Evolutionary conservation across 73 alveolate species (phyloP), one percentile per base, ranked within the genome.

Genomic region (Effrenium voratum): DNA sequence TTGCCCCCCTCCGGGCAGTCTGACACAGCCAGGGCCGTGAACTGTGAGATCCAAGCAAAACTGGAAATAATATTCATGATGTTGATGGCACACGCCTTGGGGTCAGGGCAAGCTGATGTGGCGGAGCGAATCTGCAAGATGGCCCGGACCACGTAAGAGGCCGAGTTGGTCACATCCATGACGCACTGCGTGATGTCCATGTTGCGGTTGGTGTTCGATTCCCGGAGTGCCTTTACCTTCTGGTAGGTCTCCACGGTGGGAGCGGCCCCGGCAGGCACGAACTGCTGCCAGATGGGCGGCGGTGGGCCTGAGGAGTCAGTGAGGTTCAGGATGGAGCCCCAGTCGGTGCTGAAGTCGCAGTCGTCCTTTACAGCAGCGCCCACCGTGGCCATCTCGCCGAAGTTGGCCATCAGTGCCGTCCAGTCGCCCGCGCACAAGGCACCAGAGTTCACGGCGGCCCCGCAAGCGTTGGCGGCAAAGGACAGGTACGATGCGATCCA

Each of bases 381-480:
- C 57, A 41, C 86, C 40, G 86, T 82, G 57, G 93, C 93, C 40
- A 82, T 82, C 93, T 82, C 93, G 3, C 93, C 93, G 76, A 82
- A 82, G 93, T 82, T 82, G 76, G 93, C 93, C 73, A 50, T 82
- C n/a, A 82, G 57, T 3, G 93, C 93, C 43, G 93, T 82, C 50
- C 36, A 82, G 57, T 82, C 93, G 22, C 93, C 93, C 19, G 75
- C 93, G 68, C 93, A 82, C 40, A 82, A 41, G 34, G 93, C 93
- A 6, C 93, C 93, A 26, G n/a, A 2, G 93, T 82, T 82, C 30
- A 82, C 93, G 6, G 93, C 93, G 34, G 36, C 50, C 13, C 93
- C 93, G 34, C 93, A 82, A 55, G 93, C 93, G 93, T 82, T 82
- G 57, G 93, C 93, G 26, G 93, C 93, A 52, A 82, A 82, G 55